Evolutionary conservation across 108 stramenopile species (phyloP).

Genomic region (Asterionellopsis glacialis): DNA sequence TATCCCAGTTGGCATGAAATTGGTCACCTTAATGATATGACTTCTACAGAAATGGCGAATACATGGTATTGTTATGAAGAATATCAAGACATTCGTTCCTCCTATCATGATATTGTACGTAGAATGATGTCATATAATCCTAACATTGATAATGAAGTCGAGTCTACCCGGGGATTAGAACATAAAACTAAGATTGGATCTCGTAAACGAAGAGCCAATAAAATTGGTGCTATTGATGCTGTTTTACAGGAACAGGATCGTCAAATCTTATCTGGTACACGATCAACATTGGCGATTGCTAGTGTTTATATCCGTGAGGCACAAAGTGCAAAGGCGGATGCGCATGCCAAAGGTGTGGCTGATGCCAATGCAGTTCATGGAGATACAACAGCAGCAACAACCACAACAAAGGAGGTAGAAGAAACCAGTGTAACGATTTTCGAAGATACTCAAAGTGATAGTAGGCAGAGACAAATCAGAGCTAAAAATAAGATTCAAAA

Average conservation of each 20-base stretch:
- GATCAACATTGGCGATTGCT: too few species aligned
- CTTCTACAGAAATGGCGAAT: not conserved
- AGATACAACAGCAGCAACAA: too few species aligned
- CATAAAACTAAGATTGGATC: constrained; percentile 14
- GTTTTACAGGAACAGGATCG: constrained; percentile 28
- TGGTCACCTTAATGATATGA: constrained; percentile 4
- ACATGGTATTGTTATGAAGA: constrained; percentile 1
- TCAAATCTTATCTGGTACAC: not conserved
- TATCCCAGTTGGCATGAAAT: not conserved
- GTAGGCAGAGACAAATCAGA: too few species aligned
- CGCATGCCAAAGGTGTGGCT: too few species aligned
- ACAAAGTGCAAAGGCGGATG: too few species aligned
- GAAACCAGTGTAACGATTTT: too few species aligned
- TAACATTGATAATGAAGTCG: not conserved
- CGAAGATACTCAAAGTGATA: too few species aligned
- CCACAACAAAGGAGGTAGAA: too few species aligned
- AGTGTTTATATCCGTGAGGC: too few species aligned
- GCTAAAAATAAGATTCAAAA: too few species aligned
- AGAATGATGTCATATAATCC: not conserved
- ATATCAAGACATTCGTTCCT: constrained; percentile 3
- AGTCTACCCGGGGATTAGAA: constrained; percentile 20
- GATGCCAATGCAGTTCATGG: too few species aligned
- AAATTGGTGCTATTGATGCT: constrained; percentile 18
- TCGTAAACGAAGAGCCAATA: constrained; percentile 16
- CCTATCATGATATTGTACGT: not conserved